Evolutionary conservation across 768 basidiomycete genomes (phyloP), one percentile per base, ranked within the genome.

Genomic region (Boletus sp.): DNA sequence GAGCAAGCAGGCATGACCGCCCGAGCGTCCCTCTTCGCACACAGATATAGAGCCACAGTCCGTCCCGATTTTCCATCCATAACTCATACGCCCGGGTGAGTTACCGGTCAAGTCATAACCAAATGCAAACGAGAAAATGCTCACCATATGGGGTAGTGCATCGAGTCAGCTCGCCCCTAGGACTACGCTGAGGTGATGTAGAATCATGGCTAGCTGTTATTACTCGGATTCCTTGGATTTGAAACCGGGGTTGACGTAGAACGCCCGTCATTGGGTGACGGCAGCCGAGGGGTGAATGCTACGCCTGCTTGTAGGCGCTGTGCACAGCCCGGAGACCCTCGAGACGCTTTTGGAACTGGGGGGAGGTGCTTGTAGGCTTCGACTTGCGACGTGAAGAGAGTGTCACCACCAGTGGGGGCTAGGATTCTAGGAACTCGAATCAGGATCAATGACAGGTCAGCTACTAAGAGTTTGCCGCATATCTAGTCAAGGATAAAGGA

Each of bases 351-450:
- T 80, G 71, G 75, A 85, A 83, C 58, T 77, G 77, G 77, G 2
- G 82, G 84, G 59, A 86, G 80, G 30, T 80, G 77, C 30, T 80
- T 81, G 71, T 83, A 85, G 0, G 83, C 83, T 60, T 83, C 83
- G 33, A 79, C 82, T 58, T 82, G 80, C 7, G 82, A 83, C 1
- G 77, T 66, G 71, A 83, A 84, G 59, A 83, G 75, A 1, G 82
- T 83, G 69, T 83, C 83, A 14, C 83, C 83, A 7, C 82, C 81
- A 39, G 61, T 54, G 55, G 59, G 52, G 15, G 66, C 58, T n/a
- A n/a, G n/a, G n/a, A n/a, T n/a, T n/a, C 44, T 54, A 70, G 60
- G 50, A 77, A 36, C 44, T 11, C 17, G 9, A 6, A 42, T 46
- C 24, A 46, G 28, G 3, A 29, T 10, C 9, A 9, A 20, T 24